These are phyloP conservation scores for Starmerella riodocensis DNA, from an alignment of 805 yeast genomes.

Conservation along the genomic window DNA sequence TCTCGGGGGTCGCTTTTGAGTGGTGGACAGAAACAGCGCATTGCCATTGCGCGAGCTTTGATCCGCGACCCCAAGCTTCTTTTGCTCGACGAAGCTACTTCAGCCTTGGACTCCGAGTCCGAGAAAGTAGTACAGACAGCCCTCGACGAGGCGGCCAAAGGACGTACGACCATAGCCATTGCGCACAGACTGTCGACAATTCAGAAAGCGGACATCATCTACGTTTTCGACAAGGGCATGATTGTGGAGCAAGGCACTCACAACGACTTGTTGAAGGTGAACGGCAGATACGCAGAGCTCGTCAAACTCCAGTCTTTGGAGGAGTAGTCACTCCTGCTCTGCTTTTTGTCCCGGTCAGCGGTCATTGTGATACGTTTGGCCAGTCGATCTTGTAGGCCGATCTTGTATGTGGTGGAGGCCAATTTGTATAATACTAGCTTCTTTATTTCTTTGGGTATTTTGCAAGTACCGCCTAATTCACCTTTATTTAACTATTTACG, in stretches of 20 bases:
- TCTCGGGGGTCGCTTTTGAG: constrained; percentile 46
- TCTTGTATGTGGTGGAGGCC: no score
- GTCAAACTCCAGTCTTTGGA: constrained; percentile 31
- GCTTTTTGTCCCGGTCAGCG: no score
- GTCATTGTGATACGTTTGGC: no score
- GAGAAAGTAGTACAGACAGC: constrained; percentile 67
- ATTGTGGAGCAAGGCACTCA: constrained; percentile 50
- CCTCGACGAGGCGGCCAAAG: constrained; percentile 47
- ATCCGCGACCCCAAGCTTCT: constrained; percentile 52
- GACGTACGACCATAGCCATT: constrained; percentile 71
- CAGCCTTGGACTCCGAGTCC: constrained; percentile 55
- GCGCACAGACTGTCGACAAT: constrained; percentile 74
- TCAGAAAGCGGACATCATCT: constrained; percentile 46
- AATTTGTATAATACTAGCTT: no score
- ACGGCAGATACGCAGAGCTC: constrained; percentile 31
- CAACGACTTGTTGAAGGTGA: constrained; percentile 32
- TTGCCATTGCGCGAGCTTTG: constrained; percentile 64
- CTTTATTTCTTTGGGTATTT: no score
- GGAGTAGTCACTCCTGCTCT: no score
- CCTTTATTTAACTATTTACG: no score
- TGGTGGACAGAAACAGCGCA: constrained; percentile 68
- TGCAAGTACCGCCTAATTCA: no score
- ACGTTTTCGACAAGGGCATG: constrained; percentile 47
- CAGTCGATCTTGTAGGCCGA: no score
- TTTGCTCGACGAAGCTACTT: constrained; percentile 57